These are phyloP conservation scores for Wickerhamomyces xylosicus DNA, from an alignment of 805 yeast species.

Conservation along the genomic window DNA sequence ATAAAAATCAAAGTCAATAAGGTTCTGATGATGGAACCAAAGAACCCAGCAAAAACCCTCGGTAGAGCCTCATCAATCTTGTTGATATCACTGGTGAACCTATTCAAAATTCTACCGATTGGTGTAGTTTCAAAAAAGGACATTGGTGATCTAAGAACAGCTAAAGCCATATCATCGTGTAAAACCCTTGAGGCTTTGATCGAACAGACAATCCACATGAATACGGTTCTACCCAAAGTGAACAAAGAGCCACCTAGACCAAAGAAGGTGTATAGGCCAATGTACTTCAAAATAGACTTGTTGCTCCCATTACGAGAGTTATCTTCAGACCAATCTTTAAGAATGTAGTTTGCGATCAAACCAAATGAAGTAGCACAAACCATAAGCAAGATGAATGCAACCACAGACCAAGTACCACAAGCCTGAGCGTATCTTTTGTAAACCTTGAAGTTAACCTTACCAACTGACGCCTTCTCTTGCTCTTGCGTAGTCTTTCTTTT, in stretches of 20 bases:
- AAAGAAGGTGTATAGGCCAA: conserved; percentile 42
- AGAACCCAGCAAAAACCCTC: conserved; percentile 37
- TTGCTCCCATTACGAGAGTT: conserved; percentile 32
- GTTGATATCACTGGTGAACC: conserved; percentile 55
- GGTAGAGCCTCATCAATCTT: conserved; percentile 48
- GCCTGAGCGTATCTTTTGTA: conserved; percentile 49
- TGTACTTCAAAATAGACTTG: conserved; percentile 32
- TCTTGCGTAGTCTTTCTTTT: conserved; percentile 34
- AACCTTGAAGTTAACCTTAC: conserved; percentile 44
- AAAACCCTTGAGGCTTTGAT: conserved; percentile 44
- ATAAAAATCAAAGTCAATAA: conserved; percentile 41
- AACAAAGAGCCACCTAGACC: conserved; percentile 44
- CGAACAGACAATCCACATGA: conserved; percentile 43
- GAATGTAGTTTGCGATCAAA: conserved; percentile 46
- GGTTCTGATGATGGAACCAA: conserved; percentile 33
- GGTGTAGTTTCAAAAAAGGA: conserved; percentile 63
- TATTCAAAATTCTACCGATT: conserved; percentile 51
- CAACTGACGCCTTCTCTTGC: conserved; percentile 44
- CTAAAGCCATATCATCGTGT: conserved; percentile 45
- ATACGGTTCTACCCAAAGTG: conserved; percentile 33
- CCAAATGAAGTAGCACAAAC: conserved; percentile 26
- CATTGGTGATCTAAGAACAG: conserved; percentile 53
- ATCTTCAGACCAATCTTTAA: conserved; percentile 60
- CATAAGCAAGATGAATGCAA: conserved; percentile 26
- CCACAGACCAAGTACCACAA: conserved; percentile 42